Percentiles rank a stretch among this genome's conserved stretches.
These are phyloP conservation scores for Kurtzmaniella cleridarum DNA, from an alignment of 805 yeast species.

Conservation along the genomic window DNA sequence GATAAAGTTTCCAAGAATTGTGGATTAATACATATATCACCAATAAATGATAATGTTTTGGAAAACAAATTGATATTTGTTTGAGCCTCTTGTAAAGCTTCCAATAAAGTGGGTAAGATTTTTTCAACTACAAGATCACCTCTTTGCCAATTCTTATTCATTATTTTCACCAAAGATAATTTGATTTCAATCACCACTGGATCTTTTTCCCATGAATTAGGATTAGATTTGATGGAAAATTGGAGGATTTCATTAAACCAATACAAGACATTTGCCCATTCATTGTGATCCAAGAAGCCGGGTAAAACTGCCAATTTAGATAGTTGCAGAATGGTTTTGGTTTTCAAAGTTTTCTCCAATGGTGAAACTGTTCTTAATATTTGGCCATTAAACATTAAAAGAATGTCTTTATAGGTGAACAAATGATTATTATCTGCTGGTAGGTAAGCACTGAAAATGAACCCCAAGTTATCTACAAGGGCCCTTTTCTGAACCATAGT, in stretches of 20 bases:
- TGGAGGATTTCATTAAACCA: conserved; percentile 56
- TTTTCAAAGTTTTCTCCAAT: conserved; percentile 63
- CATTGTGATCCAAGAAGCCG: conserved; percentile 47
- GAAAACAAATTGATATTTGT: conserved; percentile 9
- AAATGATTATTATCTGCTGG: conserved; percentile 33
- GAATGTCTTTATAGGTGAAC: conserved; percentile 52
- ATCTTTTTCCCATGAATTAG: conserved; percentile 30
- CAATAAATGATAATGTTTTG: conserved; percentile 16
- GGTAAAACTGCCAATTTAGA: conserved; percentile 48
- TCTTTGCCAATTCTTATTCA: conserved; percentile 16
- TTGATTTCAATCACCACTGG: conserved; percentile 50
- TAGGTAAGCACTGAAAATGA: conserved; percentile 44
- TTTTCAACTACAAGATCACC: conserved; percentile 16
- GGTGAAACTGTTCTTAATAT: conserved; percentile 62
- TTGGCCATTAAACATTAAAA: conserved; percentile 63
- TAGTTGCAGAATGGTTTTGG: conserved; percentile 61
- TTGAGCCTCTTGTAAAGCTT: conserved; percentile 17
- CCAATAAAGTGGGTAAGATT: conserved; percentile 21
- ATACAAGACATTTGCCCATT: conserved; percentile 57
- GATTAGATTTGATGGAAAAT: conserved; percentile 33
- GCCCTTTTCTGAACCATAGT: conserved; percentile 56
- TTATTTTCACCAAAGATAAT: conserved; percentile 47
- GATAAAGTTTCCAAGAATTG: conserved; percentile 40
- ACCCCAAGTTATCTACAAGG: conserved; percentile 55
- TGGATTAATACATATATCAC: conserved; percentile 32